phyloP scores from a whole-genome alignment of 306 rosid species.

The Canavalia ensiformis region DNA sequence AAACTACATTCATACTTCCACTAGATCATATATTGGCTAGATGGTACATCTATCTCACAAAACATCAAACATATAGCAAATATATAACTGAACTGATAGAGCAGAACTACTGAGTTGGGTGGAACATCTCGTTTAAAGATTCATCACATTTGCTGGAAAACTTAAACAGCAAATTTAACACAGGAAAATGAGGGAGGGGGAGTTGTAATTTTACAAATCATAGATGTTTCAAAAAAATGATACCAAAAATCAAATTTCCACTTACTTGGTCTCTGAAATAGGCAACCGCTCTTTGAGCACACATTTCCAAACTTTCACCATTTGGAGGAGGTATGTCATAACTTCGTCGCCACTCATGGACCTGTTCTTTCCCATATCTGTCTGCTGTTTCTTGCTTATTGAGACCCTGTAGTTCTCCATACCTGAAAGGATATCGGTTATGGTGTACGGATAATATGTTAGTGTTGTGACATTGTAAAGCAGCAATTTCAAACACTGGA shows the following conservation, averaged over 20 bases:
- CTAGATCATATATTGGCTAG: constrained; percentile 4
- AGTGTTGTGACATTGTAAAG: constrained; percentile 14
- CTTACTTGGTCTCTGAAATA: constrained; percentile 89
- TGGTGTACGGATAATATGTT: not conserved
- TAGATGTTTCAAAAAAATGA: not conserved
- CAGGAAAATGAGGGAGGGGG: not conserved
- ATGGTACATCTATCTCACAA: constrained; percentile 6
- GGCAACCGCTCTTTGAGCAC: constrained; percentile 98
- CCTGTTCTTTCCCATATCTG: constrained; percentile 95
- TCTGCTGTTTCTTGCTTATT: constrained; percentile 99
- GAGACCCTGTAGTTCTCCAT: constrained; percentile 98
- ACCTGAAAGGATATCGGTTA: constrained; percentile 65
- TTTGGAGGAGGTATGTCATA: constrained; percentile 94
- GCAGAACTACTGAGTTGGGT: constrained; percentile 2
- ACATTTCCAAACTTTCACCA: constrained; percentile 99
- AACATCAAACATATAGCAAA: constrained; percentile 34
- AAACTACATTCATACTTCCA: constrained; percentile 23
- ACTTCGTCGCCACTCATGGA: constrained; percentile 98
- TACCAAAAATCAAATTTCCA: constrained; percentile 20
- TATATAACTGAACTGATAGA: not conserved
- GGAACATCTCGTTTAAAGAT: constrained; percentile 27
- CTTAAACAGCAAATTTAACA: constrained; percentile 3
- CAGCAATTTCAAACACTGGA: constrained; percentile 37
- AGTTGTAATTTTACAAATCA: not conserved
- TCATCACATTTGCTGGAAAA: constrained; percentile 16